Evolutionary conservation across 164 flowering plant genomes (phyloP).

Genomic region (Vitis rupestris): DNA sequence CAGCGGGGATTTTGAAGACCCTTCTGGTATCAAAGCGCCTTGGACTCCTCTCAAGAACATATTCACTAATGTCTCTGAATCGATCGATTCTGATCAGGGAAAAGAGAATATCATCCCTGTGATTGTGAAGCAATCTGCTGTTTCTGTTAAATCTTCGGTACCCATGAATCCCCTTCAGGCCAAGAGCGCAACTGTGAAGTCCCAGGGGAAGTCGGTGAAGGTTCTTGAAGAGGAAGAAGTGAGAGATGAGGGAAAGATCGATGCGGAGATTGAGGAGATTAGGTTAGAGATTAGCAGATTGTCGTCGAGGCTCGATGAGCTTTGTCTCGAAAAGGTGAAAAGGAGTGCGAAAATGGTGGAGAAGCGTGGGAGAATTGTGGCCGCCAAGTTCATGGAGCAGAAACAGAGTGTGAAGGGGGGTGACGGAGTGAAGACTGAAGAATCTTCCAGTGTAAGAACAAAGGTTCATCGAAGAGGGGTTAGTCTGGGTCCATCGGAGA

Average conservation of each 20-base stretch:
- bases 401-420: conserved; percentile 36
- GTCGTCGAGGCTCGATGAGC: conserved; percentile 48
- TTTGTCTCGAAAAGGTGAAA: conserved; percentile 52
- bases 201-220: conserved; percentile 32
- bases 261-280: conserved; percentile 62
- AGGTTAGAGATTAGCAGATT: conserved; percentile 61
- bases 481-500: conserved; percentile 55
- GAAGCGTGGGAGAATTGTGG: conserved; percentile 34
- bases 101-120: conserved; percentile 66
- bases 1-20: conserved; percentile 37
- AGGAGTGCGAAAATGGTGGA: conserved; percentile 23
- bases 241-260: conserved; percentile 40
- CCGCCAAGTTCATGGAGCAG: conserved; percentile 57
- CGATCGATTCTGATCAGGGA: conserved; percentile 40
- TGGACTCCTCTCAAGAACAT: conserved; percentile 31
- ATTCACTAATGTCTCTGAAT: conserved; percentile 18
- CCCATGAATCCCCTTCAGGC: conserved; percentile 32
- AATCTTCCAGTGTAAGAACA: conserved; percentile 13
- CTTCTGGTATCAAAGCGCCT: conserved; percentile 24
- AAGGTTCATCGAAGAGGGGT: conserved; percentile 41
- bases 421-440: conserved; percentile 25
- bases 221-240: conserved; percentile 15
- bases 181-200: conserved; percentile 10
- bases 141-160: conserved; percentile 24
- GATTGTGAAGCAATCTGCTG: conserved; percentile 22